Evolutionary conservation across 1,284 basidiomycete species (phyloP), one percentile per base, ranked within the genome.

Genomic region (Schizopora paradoxa): DNA sequence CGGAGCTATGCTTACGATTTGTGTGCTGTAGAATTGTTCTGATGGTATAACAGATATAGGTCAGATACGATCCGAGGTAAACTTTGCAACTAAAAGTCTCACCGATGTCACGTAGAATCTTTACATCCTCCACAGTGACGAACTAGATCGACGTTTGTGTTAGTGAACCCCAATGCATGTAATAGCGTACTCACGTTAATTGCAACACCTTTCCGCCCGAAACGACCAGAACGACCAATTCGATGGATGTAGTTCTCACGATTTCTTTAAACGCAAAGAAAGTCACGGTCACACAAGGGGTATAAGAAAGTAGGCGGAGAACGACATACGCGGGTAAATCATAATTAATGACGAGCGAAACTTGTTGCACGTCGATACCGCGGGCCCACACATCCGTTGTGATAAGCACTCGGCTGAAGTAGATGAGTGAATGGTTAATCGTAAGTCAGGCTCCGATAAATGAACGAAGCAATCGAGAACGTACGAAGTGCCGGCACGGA

Each of bases 211-310:
- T 95, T 95, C 54, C 92, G 77, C 54, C 92, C 92, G 65, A 96
- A 97, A 47, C 94, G 87, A 58, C 94, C 94, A 44, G 89, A 91
- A 48, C 93, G 84, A 66, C 94, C 94, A 59, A 97, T 97, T 58
- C 94, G 85, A 70, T 98, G 94, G 56, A 99, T 94, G 70, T 99
- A 99, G 67, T 97, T 96, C 74, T 98, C 94, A 76, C 92, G 91
- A 66, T 93, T 93, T 53, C 86, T 89, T 54, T n/a, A 52, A 31
- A 26, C 10, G 13, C 5, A 36, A 19, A 38, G 21, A 22, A 29
- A 8, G 25, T 18, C 37, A 29, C 32, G 25, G 11, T n/a, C n/a
- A n/a, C n/a, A n/a, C n/a, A n/a, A n/a, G n/a, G n/a, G n/a, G n/a
- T n/a, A n/a, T n/a, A n/a, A n/a, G 18, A 28, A 14, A 47, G 36